Base-by-base conservation (phyloP, 2,329 filamentous ascomycete genomes). In the Neonectria sp. region DNA sequence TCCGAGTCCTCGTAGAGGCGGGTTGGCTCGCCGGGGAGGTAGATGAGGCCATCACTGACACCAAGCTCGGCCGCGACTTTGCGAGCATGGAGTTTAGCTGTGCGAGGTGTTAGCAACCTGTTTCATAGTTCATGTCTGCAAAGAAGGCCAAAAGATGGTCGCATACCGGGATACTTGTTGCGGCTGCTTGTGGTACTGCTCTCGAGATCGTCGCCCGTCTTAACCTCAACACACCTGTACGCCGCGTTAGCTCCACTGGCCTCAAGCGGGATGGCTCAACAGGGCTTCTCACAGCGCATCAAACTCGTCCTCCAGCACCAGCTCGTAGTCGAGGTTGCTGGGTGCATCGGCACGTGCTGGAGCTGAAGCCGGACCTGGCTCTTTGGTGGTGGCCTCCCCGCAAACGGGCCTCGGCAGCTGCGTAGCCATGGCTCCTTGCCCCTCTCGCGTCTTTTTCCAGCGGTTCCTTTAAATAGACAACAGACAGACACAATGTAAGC, bases 1-100 rank as follows among this genome's bases (percentile, higher is more conserved):
- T 90, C 88, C 9, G 88, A 90, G 78, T 90, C 86, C 73, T 89
- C 87, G 71, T 85, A 89, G n/a, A 80, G 79, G 21, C 79, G 78
- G 31, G 86, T 84, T 2, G 82, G 78, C 71, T 88, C 83, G 25
- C 88, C 88, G 1, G 86, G 86, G 17, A 90, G 81, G 73, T 85
- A 90, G 73, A 90, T 82, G 74, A 90, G 79, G 64, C 88, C 88
- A 69, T 84, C 79, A 31, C 80, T 76, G 53, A 82, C 82, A 11
- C 81, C 83, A 15, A 90, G 82, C 72, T 88, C 82, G 27, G 82
- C 79, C 48, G 83, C 86, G 17, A 90, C 87, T 73, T 87, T 89
- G 66, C 83, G 82, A n/a, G 86, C 88, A 73, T 90, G 88, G 48
- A 82, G 78, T 75, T 88, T 90, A 63, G 87, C 88, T 89, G 35